Percentiles rank a stretch among this genome's conserved stretches.
Conservation (phyloP, 202 grass and related monocot species). For the Carex arenaria region DNA sequence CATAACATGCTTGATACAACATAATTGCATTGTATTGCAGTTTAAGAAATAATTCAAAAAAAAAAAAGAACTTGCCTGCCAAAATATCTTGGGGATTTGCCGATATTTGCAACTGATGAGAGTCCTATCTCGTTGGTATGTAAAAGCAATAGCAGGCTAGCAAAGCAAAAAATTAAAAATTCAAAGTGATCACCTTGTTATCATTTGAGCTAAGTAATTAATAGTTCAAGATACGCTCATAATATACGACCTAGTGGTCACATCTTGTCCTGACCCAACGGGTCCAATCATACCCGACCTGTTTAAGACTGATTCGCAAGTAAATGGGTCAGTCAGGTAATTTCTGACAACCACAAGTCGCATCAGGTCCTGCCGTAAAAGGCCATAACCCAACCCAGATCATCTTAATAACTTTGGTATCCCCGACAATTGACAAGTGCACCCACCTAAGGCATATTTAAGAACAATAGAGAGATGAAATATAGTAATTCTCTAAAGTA, state of each 20-base stretch:
- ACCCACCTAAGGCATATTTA: not conserved
- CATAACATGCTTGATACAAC: not conserved
- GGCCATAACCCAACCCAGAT: not conserved
- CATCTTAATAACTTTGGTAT: not conserved
- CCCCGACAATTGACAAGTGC: not conserved
- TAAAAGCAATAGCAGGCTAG: conserved; percentile 89
- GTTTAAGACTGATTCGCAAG: not conserved
- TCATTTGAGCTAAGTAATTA: not conserved
- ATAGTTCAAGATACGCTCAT: not conserved
- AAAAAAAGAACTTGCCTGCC: conserved; percentile 52
- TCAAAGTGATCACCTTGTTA: not conserved
- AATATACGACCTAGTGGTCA: not conserved
- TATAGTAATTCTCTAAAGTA: not conserved
- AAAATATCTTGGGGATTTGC: conserved; percentile 60
- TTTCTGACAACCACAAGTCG: not conserved
- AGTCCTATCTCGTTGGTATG: conserved; percentile 57
- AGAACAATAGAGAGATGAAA: not conserved
- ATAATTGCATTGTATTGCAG: not conserved
- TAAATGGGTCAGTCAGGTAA: not conserved
- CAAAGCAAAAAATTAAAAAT: conserved; percentile 15
- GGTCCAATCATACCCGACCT: not conserved
- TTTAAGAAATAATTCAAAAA: conserved; percentile 2
- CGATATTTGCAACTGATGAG: conserved; percentile 92
- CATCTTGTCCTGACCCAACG: not conserved
- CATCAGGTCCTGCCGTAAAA: not conserved